Base-by-base conservation (phyloP, 2,329 filamentous ascomycete species). In the Alternaria arborescens region DNA sequence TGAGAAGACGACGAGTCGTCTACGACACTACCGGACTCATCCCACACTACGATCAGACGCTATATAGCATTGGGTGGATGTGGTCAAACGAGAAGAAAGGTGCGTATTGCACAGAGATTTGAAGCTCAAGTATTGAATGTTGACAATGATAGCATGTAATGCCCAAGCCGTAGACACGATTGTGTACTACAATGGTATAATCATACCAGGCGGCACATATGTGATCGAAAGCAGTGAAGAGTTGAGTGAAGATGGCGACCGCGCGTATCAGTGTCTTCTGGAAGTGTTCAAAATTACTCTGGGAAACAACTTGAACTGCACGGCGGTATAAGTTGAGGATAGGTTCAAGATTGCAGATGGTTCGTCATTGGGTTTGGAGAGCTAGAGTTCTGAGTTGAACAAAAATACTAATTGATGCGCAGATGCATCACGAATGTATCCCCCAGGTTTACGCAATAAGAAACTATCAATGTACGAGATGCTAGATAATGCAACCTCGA, bases 161-260 rank as follows among this genome's bases (percentile, higher is more conserved):
- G 54, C 54, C 6, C n/a, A 11, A 11, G 30, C 38, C 18, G 24
- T 32, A 28, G 44, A 56, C 16, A 42, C 47, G 22, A 28, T 32
- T 36, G 54, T 56, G 22, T 56, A 50, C 36, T 56, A 50, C 34
- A 40, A 51, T 16, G 54, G 43, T n/a, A n/a, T 34, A 6, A 44
- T 34, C n/a, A 22, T 56, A n/a, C 54, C 36, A 14, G 44, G 44
- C 20, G 54, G 54, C 18, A 36, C 46, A n/a, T 56, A 56, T 26
- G 54, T 56, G 44, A 28, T 56, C 24, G 54, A 56, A 22, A 56
- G 44, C 46, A 56, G 54, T 20, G 54, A 56, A 36, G 24, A 34
- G n/a, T 26, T 34, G 44, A 22, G 44, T 41, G 36, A 38, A 22
- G 34, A 28, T 18, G 54, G 54, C 12, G 42, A 50, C 12, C 16